These are phyloP conservation scores for Solanum hybrid DNA, from an alignment of 305 asterid species.

Conservation along the genomic window DNA sequence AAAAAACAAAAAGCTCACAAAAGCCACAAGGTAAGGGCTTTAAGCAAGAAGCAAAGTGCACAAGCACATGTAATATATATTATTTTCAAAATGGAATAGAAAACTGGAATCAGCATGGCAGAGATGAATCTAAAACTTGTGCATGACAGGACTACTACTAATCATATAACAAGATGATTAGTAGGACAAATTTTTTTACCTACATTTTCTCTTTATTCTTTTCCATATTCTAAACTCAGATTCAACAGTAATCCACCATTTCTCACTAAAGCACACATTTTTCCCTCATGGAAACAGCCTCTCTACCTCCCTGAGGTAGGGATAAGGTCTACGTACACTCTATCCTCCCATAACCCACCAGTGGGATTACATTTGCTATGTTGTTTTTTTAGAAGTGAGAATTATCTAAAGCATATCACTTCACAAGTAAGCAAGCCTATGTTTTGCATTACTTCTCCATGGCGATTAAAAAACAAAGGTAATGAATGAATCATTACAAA, in stretches of 20 bases:
- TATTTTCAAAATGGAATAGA: not conserved
- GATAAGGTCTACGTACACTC: not conserved
- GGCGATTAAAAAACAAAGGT: not conserved
- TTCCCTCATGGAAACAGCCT: not conserved
- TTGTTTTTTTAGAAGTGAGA: too few relatives aligned
- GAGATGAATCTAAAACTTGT: not conserved
- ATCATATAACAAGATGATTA: not conserved
- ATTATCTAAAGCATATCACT: not conserved
- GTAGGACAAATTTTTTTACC: not conserved
- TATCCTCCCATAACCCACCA: not conserved
- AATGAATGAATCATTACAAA: not conserved
- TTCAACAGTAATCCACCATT: not conserved
- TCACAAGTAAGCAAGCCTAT: not conserved
- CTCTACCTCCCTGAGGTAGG: not conserved
- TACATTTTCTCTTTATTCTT: not conserved
- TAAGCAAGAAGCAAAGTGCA: not conserved
- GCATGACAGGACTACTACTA: not conserved
- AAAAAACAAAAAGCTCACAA: not conserved
- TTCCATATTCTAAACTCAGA: not conserved
- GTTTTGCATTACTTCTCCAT: not conserved
- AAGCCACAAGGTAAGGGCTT: not conserved
- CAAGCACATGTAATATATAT: not conserved
- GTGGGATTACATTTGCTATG: not conserved
- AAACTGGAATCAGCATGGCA: not conserved
- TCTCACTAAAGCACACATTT: not conserved